Evolutionary conservation across 306 rosid genomes (phyloP), one percentile per base, ranked within the genome.

Genomic region (Hippophae gyantsensis): DNA sequence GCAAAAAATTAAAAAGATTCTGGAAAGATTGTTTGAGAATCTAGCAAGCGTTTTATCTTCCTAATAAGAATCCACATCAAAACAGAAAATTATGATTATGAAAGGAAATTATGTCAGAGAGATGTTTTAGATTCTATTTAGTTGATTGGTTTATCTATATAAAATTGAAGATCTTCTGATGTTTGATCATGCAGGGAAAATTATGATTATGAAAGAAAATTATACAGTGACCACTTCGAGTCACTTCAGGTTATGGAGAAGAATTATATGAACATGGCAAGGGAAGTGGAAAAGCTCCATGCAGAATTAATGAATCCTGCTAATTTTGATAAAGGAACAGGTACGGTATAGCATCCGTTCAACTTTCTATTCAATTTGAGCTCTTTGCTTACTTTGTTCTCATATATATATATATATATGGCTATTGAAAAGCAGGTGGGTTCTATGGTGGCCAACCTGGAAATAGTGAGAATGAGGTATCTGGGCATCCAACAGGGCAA

Each of bases 171-270:
- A 67, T 65, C 67, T 53, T 69, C 7, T 53, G 38, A 32, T 32
- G 38, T 65, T 79, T 65, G 70, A 77, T 74, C 67, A 52, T 78
- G 76, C 93, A 88, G 99, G 81, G 87, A 84, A 51, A 80, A 86
- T 66, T 88, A 75, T 79, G 97, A 88, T 72, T 84, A 86, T 52
- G 97, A 93, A 72, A 88, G 86, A 74, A 93, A 89, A 73, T 65
- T 88, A 63, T 93, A 93, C 84, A 79, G 77, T 64, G 88, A 88
- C 67, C 99, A 86, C 82, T 90, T 93, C 25, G 95, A 88, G 79
- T 88, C 99, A 40, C 96, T 93, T 76, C 97, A 88, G 76, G 82
- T 74, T 67, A 88, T 93, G 99, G 97, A 93, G 69, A 88, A 86
- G 84, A 86, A 93, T 74, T 93, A 86, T 62, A 70, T 82, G 58